Conservation (phyloP, 2,329 filamentous ascomycete species). For the Aspergillus nomiae region DNA sequence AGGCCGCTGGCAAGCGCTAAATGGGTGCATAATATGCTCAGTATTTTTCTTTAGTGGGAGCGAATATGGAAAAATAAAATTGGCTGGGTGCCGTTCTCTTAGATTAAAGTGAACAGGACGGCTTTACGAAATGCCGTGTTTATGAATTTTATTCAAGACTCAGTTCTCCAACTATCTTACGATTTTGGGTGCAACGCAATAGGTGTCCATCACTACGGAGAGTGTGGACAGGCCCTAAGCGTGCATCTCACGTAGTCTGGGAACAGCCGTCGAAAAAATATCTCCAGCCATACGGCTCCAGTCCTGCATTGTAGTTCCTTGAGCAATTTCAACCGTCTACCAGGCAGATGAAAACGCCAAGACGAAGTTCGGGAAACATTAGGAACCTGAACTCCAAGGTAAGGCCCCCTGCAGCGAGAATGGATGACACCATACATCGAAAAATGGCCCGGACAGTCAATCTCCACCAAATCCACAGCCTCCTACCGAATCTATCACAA, state of each 20-base stretch:
- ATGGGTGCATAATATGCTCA: constrained; percentile 36
- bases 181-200: neutral
- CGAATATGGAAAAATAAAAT: constrained; percentile 37
- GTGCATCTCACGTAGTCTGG: constrained; percentile 2
- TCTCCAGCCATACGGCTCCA: neutral
- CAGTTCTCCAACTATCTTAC: constrained; percentile 8
- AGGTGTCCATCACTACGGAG: neutral
- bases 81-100: constrained; percentile 12
- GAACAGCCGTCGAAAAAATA: neutral
- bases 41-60: constrained; percentile 39
- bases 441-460: neutral
- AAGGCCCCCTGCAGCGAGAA: neutral
- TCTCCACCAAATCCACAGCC: neutral
- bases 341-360: neutral
- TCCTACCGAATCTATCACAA: neutral
- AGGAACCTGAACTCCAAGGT: neutral
- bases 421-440: neutral
- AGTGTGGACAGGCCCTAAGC: neutral
- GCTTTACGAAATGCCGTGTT: constrained; percentile 1
- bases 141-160: constrained; percentile 13
- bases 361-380: neutral
- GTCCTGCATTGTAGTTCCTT: neutral
- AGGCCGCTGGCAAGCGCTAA: constrained; percentile 49
- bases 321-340: neutral
- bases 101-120: constrained; percentile 13